Percentiles rank a stretch among this genome's conserved stretches.
Evolutionary conservation across 192 early-diverging fungal genomes (phyloP).

Genomic region (Backusella tarrabulga): DNA sequence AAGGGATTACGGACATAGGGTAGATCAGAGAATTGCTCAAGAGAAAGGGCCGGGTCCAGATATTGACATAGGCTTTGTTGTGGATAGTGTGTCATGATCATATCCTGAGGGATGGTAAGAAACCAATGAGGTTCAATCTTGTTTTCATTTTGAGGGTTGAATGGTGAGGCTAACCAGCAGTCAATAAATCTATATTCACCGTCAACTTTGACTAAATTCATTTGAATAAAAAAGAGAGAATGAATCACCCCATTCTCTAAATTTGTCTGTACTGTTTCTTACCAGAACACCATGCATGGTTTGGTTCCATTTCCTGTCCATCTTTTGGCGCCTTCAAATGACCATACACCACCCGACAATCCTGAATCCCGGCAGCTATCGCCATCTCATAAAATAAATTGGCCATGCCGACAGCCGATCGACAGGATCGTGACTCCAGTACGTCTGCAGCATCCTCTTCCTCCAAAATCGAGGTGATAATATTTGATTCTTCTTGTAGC

Average conservation of each 20-base stretch:
- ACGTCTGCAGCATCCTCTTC: constrained; percentile 43
- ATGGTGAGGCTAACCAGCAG: constrained; percentile 50
- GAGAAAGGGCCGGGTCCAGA: constrained; percentile 37
- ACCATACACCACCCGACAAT: constrained; percentile 45
- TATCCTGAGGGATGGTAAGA: constrained; percentile 20
- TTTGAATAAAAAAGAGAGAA: background rate
- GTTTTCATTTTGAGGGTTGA: constrained; percentile 35
- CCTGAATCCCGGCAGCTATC: constrained; percentile 46
- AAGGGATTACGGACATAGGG: constrained; percentile 47
- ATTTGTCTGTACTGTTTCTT: background rate
- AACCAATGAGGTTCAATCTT: constrained; percentile 27
- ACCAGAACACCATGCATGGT: constrained; percentile 41
- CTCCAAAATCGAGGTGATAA: background rate
- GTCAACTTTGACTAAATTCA: constrained; percentile 38
- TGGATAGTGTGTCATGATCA: constrained; percentile 31
- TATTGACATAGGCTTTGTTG: constrained; percentile 25
- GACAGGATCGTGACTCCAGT: constrained; percentile 32
- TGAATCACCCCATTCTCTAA: background rate
- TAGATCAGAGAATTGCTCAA: constrained; percentile 35
- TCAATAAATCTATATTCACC: constrained; percentile 55
- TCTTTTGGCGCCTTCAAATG: constrained; percentile 37
- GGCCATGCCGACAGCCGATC: constrained; percentile 50
- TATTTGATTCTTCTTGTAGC: constrained; percentile 4
- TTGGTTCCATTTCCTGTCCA: background rate
- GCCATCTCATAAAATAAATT: constrained; percentile 55